Evolutionary conservation across 768 basidiomycete species (phyloP).

Genomic region (Mycena rosella): DNA sequence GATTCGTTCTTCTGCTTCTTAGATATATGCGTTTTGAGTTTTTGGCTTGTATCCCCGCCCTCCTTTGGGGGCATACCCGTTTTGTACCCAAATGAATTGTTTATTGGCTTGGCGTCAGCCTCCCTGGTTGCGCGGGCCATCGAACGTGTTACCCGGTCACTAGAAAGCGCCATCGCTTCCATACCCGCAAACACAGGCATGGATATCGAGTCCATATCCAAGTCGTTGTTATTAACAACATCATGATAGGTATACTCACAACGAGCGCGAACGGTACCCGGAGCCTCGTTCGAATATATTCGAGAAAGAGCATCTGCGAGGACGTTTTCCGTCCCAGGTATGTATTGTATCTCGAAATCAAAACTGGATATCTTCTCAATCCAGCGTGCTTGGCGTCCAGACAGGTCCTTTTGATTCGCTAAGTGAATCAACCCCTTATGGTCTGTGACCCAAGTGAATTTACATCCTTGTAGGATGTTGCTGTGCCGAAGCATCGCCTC

Average conservation of each 20-base stretch:
- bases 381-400: conserved; percentile 1
- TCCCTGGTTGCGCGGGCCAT: not conserved
- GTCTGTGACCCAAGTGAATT: not conserved
- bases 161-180: not conserved
- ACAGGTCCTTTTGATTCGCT: not conserved
- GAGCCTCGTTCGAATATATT: not conserved
- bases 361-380: conserved; percentile 5
- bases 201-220: not conserved
- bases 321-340: conserved; percentile 3
- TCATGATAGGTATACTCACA: not conserved
- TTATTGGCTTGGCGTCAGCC: too few species aligned
- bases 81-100: not conserved
- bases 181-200: not conserved
- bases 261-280: not conserved
- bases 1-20: not conserved
- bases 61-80: not conserved
- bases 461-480: not conserved
- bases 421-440: not conserved
- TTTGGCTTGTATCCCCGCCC: not conserved
- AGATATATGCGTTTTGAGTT: not conserved
- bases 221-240: not conserved
- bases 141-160: not conserved
- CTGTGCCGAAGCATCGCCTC: not conserved
- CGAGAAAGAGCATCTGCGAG: not conserved
- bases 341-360: conserved; percentile 3